Evolutionary conservation across 78 protist genomes (phyloP), one percentile per base, ranked within the genome.

Genomic region (Emiliania huxleyi): DNA sequence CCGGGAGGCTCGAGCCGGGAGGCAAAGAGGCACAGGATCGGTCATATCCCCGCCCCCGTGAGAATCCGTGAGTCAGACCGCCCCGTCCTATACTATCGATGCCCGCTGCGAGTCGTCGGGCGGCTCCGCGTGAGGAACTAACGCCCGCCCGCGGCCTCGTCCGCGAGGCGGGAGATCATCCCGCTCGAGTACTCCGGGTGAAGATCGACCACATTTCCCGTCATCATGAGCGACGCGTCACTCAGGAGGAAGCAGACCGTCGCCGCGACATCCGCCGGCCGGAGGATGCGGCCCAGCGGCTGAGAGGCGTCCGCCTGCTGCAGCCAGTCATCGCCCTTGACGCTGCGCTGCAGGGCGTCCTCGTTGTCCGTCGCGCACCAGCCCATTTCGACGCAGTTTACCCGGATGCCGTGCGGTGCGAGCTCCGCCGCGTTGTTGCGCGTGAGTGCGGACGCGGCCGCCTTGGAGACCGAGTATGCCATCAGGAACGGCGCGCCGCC

Each of bases 291-390:
- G 5, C 92, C 92, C 52, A 73, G 4, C 8, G 42, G 49, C 43
- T 79, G 8, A 5, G 5, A 2, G 38, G 1, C 35, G 37, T 90
- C 92, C 5, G 92, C 92, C 25, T 35, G 42, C 42, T 43, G 25
- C 42, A 69, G 37, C 92, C 92, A 90, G 42, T 29, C 44, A 5
- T 71, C 81, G 81, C 81, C 81, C 55, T 11, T 26, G 35, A 11
- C 48, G 1, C 37, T 42, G 35, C 42, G 26, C 35, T 90, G 92
- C n/a, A 29, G 49, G 11, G 3, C 44, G 35, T 55, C 26, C 92
- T 90, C 92, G 42, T 2, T 18, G 29, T 90, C 81, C 52, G 92
- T 90, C 18, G 26, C 26, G 75, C 26, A 33, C 92, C 92, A 90
- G 40, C 92, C 92, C 55, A 69, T 73, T 37, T 48, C 11, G 23